Evolutionary conservation across 768 basidiomycete species (phyloP).

Genomic region (Trametes sanguinea): DNA sequence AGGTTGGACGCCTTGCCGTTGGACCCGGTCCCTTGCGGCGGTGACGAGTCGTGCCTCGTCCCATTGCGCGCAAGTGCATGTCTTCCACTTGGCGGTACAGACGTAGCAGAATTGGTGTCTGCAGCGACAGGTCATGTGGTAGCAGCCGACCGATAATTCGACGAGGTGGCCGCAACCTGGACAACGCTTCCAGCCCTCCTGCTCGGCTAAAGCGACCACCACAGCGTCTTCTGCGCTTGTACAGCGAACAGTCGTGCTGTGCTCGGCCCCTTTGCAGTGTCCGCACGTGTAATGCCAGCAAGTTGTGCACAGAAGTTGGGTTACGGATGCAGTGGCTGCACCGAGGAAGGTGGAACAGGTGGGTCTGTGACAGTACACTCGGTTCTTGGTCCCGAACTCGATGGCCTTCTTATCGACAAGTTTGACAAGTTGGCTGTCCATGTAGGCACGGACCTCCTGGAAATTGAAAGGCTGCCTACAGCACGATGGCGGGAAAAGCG

Average conservation of each 20-base stretch:
- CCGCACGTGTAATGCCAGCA: constrained; percentile 48
- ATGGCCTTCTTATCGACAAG: constrained; percentile 43
- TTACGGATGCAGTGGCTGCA: constrained; percentile 30
- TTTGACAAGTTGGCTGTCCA: constrained; percentile 14
- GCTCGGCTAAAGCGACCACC: constrained; percentile 45
- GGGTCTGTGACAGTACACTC: constrained; percentile 53
- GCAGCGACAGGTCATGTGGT: constrained; percentile 45
- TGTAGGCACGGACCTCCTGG: constrained; percentile 19
- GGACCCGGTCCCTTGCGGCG: constrained; percentile 49
- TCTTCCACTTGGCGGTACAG: constrained; percentile 64
- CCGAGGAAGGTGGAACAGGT: constrained; percentile 59
- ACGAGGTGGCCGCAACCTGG: constrained; percentile 37
- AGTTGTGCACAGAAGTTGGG: constrained; percentile 38
- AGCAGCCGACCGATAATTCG: constrained; percentile 38
- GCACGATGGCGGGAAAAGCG: constrained; percentile 35
- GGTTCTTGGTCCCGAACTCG: constrained; percentile 49
- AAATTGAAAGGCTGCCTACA: constrained; percentile 29
- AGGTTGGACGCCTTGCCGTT: constrained; percentile 29
- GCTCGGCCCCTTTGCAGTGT: constrained; percentile 49
- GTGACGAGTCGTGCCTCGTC: constrained; percentile 50
- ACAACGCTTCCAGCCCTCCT: constrained; percentile 44
- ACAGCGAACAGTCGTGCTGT: constrained; percentile 42
- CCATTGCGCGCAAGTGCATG: constrained; percentile 63
- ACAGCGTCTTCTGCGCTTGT: constrained; percentile 40
- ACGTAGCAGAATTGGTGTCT: constrained; percentile 49